phyloP scores from a whole-genome alignment of 164 flowering plant genomes.

The Brasenia schreberi region DNA sequence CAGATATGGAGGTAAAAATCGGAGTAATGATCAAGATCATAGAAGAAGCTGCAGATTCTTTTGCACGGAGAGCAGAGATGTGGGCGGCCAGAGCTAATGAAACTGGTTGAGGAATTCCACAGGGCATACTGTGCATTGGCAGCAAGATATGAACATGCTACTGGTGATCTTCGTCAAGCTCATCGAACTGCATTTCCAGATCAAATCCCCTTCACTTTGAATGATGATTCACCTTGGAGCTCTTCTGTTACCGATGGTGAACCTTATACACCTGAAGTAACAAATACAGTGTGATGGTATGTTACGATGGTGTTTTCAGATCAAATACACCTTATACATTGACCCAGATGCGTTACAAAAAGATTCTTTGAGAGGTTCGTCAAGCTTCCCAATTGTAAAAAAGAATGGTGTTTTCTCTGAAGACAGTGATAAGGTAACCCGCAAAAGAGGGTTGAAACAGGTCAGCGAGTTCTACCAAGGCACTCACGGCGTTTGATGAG shows the following conservation, averaged over 20 bases:
- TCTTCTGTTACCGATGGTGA: constrained; percentile 30
- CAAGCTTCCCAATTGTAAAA: constrained; percentile 22
- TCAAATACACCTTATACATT: no score
- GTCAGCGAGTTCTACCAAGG: constrained; percentile 32
- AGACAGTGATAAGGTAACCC: constrained; percentile 18
- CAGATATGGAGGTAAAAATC: constrained; percentile 86
- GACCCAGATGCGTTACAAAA: constrained; percentile 42
- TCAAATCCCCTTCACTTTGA: constrained; percentile 36
- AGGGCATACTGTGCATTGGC: constrained; percentile 93
- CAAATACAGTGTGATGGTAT: no score
- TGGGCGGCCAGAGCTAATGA: constrained; percentile 94
- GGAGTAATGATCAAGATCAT: constrained; percentile 92
- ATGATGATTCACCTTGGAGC: constrained; percentile 39
- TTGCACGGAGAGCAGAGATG: constrained; percentile 96
- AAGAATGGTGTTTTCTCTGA: constrained; percentile 37
- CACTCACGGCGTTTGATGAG: neutral
- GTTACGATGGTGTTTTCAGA: no score
- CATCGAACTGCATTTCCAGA: constrained; percentile 40
- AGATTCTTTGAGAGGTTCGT: constrained; percentile 25
- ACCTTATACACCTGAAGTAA: constrained; percentile 44
- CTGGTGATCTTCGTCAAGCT: constrained; percentile 76
- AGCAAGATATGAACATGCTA: constrained; percentile 84
- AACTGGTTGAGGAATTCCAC: constrained; percentile 84
- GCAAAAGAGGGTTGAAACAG: constrained; percentile 44
- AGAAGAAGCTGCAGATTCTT: constrained; percentile 94